These are phyloP conservation scores for Annulohypoxylon moriforme DNA, from an alignment of 495 filamentous ascomycete genomes.

Conservation along the genomic window DNA sequence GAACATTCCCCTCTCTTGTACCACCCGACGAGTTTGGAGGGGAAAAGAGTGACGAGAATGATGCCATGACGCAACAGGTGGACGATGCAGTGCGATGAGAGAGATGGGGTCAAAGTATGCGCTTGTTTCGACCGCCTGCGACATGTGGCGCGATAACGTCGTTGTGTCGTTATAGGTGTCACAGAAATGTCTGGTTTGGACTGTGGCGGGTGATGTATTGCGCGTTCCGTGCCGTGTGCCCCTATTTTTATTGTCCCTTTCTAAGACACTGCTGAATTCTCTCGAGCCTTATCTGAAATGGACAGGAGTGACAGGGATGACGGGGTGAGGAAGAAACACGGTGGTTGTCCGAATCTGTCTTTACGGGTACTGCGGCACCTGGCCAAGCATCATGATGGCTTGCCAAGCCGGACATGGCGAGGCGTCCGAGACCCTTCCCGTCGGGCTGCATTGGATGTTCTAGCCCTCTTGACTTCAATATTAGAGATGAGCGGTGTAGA, in stretches of 20 bases:
- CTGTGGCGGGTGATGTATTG: constrained; percentile 9
- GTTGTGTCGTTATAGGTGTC: constrained; percentile 4
- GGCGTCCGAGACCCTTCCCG: constrained; percentile 2
- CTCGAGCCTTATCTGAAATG: constrained; percentile 1
- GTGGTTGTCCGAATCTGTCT: neutral
- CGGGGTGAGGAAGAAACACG: constrained; percentile 8
- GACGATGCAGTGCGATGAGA: constrained; percentile 25
- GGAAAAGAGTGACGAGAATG: constrained; percentile 10
- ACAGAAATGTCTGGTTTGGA: neutral
- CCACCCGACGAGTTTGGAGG: constrained; percentile 6
- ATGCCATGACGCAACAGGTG: constrained; percentile 3
- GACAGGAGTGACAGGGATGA: neutral
- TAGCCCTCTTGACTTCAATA: constrained; percentile 1
- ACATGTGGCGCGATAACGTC: constrained; percentile 15
- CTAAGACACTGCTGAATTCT: neutral
- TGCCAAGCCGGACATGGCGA: constrained; percentile 29
- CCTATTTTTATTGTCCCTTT: constrained; percentile 8
- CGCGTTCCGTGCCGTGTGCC: neutral
- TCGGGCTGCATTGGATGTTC: constrained; percentile 10
- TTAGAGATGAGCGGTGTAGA: constrained; percentile 4
- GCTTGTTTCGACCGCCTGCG: constrained; percentile 3
- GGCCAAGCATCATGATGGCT: constrained; percentile 23
- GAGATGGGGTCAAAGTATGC: neutral
- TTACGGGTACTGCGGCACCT: constrained; percentile 30
- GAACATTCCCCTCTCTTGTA: constrained; percentile 21